phyloP scores from a whole-genome alignment of 176 grass and related monocot species.

The Zea luxurians region DNA sequence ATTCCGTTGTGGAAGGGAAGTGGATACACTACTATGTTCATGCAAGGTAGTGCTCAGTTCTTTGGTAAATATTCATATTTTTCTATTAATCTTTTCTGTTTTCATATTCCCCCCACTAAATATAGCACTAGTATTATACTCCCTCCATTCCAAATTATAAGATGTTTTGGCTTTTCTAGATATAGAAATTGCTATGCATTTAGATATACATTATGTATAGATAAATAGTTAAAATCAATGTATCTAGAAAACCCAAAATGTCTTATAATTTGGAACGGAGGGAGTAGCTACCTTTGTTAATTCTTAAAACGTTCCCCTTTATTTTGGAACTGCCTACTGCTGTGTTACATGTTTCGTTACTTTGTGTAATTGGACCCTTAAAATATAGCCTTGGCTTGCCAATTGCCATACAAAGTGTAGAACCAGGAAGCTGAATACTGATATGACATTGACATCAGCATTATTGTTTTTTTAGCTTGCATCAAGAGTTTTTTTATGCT shows the following conservation, averaged over 20 bases:
- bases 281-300: background rate
- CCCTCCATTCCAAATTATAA: too few species aligned
- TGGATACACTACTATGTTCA: conserved; percentile 88
- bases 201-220: too few species aligned
- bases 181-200: too few species aligned
- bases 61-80: conserved; percentile 22
- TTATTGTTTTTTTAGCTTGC: background rate
- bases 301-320: background rate
- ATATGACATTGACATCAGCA: background rate
- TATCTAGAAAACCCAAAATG: too few species aligned
- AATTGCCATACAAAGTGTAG: too few species aligned
- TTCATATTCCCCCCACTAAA: background rate
- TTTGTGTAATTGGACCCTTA: background rate
- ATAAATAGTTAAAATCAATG: too few species aligned
- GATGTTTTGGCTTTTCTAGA: too few species aligned
- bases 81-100: background rate
- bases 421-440: too few species aligned
- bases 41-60: conserved; percentile 72
- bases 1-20: conserved; percentile 94
- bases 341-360: background rate
- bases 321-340: background rate
- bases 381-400: background rate
- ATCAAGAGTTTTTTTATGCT: background rate
- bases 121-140: background rate
- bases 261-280: too few species aligned